Conservation (phyloP, 2,329 filamentous ascomycete genomes). For the Fusarium sp. region DNA sequence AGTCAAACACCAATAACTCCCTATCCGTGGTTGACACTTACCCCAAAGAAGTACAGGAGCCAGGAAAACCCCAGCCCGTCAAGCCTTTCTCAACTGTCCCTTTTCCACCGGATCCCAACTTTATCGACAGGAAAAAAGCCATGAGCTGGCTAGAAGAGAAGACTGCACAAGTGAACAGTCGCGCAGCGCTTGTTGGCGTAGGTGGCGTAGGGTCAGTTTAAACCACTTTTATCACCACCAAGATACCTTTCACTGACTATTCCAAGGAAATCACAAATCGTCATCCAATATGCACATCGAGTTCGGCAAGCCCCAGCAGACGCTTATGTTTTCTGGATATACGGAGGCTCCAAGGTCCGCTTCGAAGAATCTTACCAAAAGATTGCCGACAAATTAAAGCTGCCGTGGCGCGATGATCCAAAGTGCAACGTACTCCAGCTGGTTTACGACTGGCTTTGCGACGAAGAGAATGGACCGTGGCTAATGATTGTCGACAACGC, state of each 20-base stretch:
- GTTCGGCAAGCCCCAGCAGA: constrained; percentile 1
- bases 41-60: too few relatives aligned
- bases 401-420: constrained; percentile 12
- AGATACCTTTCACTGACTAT: neutral
- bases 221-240: neutral
- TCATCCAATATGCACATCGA: constrained; percentile 15
- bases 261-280: constrained; percentile 25
- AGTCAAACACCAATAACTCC: neutral
- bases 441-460: constrained; percentile 13
- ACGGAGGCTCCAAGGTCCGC: constrained; percentile 6
- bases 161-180: too few relatives aligned
- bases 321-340: constrained; percentile 19
- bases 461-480: neutral
- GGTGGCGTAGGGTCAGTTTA: too few relatives aligned
- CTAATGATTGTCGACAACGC: too few relatives aligned
- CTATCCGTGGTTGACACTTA: neutral
- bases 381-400: constrained; percentile 16
- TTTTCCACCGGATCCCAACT: constrained; percentile 14
- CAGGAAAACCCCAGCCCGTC: neutral
- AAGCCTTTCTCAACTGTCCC: constrained; percentile 12
- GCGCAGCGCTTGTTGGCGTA: too few relatives aligned
- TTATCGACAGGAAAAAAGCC: constrained; percentile 2
- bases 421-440: constrained; percentile 12
- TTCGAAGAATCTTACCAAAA: constrained; percentile 21
- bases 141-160: too few relatives aligned